Evolutionary conservation across 768 basidiomycete species (phyloP).

Genomic region (Paxillus rubicundulus): DNA sequence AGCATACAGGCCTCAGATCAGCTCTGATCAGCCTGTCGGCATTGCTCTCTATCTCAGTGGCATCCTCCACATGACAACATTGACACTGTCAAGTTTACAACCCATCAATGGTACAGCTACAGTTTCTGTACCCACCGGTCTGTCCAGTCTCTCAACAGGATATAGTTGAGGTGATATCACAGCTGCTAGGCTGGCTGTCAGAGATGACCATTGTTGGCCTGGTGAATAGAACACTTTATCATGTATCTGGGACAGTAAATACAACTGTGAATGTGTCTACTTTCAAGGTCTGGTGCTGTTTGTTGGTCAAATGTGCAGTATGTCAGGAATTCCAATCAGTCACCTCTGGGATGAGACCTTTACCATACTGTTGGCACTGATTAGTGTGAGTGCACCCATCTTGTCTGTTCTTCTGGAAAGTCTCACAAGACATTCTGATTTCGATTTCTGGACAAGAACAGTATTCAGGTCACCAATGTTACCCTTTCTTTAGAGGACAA

Average conservation of each 20-base stretch:
- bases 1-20: no score
- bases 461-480: not conserved
- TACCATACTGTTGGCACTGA: not conserved
- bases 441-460: not conserved
- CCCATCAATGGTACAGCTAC: constrained; percentile 8
- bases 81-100: constrained; percentile 5
- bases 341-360: not conserved
- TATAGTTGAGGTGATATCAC: not conserved
- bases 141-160: not conserved
- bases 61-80: constrained; percentile 15
- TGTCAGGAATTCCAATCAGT: not conserved
- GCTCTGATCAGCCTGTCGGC: no score
- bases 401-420: not conserved
- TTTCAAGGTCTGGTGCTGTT: not conserved
- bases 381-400: not conserved
- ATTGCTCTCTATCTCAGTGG: constrained; percentile 6
- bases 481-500: not conserved
- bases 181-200: not conserved
- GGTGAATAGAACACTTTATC: not conserved
- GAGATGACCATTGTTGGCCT: not conserved
- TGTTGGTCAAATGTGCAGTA: not conserved
- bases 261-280: not conserved
- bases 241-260: not conserved
- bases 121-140: not conserved
- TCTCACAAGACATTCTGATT: not conserved